Percentiles rank a stretch among this genome's conserved stretches.
phyloP scores from a whole-genome alignment of 371 early-diverging fungal genomes.

The Encephalitozoon intestinalis region DNA sequence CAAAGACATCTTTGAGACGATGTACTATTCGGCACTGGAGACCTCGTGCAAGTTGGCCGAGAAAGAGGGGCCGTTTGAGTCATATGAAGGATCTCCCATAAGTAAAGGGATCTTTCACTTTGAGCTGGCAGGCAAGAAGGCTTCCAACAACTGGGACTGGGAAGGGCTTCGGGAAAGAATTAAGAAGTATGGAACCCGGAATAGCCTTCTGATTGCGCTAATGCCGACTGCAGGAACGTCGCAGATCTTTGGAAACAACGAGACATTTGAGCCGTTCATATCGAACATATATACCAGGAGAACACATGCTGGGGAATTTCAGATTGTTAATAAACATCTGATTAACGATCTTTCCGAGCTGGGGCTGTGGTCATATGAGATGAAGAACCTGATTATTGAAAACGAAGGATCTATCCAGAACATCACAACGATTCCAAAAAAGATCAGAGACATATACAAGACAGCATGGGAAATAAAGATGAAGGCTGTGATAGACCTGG shows the following conservation, averaged over 20 bases:
- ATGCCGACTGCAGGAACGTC: conserved; percentile 99
- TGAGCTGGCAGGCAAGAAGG: conserved; percentile 79
- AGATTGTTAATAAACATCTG: conserved; percentile 90
- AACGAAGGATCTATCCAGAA: conserved; percentile 81
- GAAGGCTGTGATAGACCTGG: conserved; percentile 67
- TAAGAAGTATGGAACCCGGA: conserved; percentile 80
- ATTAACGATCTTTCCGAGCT: conserved; percentile 80
- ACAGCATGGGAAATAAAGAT: conserved; percentile 95
- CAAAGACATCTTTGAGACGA: conserved; percentile 83
- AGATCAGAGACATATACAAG: conserved; percentile 86
- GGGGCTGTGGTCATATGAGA: conserved; percentile 82
- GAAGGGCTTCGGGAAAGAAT: conserved; percentile 71
- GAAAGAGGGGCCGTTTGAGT: conserved; percentile 72
- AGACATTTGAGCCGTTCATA: conserved; percentile 96
- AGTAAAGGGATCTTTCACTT: conserved; percentile 85
- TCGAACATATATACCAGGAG: conserved; percentile 93
- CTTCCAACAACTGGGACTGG: conserved; percentile 80
- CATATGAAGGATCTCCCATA: conserved; percentile 78
- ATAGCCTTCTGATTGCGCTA: conserved; percentile 87
- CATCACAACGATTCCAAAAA: conserved; percentile 72
- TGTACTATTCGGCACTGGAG: conserved; percentile 89
- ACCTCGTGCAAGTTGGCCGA: conserved; percentile 82
- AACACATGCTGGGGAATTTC: conserved; percentile 96
- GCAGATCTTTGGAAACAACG: conserved; percentile 93
- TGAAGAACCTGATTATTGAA: conserved; percentile 89